phyloP scores from a whole-genome alignment of 2,329 filamentous ascomycete genomes.

The Colletotrichum tanaceti region DNA sequence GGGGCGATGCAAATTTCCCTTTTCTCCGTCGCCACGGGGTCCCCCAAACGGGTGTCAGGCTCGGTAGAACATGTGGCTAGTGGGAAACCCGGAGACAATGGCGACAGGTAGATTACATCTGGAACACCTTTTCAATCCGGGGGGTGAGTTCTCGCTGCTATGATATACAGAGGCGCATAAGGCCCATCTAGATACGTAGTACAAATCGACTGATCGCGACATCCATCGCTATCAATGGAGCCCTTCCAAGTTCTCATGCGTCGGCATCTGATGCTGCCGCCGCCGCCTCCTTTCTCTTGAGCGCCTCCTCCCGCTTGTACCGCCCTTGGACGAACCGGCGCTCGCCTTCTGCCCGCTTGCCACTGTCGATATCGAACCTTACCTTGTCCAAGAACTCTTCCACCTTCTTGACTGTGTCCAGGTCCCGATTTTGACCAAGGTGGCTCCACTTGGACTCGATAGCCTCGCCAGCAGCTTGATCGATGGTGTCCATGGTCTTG shows the following conservation, averaged over 20 bases:
- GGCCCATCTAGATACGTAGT: conserved; percentile 14
- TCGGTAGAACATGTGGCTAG: neutral
- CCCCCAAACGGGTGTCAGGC: no score
- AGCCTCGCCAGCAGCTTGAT: conserved; percentile 56
- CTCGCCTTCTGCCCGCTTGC: conserved; percentile 28
- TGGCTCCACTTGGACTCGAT: conserved; percentile 66
- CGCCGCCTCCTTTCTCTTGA: conserved; percentile 17
- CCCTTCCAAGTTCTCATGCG: neutral
- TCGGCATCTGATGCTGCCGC: neutral
- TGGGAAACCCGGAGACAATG: neutral
- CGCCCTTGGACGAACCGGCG: conserved; percentile 30
- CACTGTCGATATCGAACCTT: conserved; percentile 53
- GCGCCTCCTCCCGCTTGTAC: conserved; percentile 20
- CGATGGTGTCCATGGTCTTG: conserved; percentile 62
- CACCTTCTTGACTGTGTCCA: conserved; percentile 65
- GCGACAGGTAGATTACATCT: neutral
- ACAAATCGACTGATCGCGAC: conserved; percentile 20
- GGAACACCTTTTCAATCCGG: neutral
- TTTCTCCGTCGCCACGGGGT: no score
- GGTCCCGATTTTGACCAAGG: conserved; percentile 63
- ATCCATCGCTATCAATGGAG: neutral
- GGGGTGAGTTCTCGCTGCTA: neutral
- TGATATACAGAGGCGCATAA: conserved; percentile 16
- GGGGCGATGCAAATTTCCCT: neutral
- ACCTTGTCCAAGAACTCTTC: conserved; percentile 67